Evolutionary conservation across 2,329 filamentous ascomycete species (phyloP).

Genomic region (Bimuria novae-zelandiae): DNA sequence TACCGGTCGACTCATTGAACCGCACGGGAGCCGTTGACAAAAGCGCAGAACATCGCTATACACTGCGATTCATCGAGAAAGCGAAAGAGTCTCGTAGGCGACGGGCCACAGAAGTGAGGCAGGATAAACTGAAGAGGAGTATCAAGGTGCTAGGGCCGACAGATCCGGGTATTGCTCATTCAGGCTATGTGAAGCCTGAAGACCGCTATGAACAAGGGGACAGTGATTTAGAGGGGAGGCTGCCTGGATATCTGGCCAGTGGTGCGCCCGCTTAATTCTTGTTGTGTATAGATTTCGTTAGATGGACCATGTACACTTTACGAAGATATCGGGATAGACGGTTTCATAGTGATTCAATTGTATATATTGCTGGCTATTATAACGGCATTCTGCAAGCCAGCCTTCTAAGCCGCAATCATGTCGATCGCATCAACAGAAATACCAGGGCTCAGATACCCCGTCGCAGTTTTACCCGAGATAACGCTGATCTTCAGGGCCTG

Average conservation of each 20-base stretch:
- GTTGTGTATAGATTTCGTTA: not conserved
- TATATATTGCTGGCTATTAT: no score
- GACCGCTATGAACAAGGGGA: not conserved
- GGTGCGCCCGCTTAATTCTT: not conserved
- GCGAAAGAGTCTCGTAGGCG: conserved; percentile 29
- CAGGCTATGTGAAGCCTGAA: conserved; percentile 11
- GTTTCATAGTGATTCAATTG: no score
- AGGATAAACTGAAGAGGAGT: conserved; percentile 37
- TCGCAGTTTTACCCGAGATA: conserved; percentile 25
- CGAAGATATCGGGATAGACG: no score
- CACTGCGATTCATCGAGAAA: conserved; percentile 25
- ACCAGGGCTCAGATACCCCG: conserved; percentile 26
- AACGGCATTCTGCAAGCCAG: no score
- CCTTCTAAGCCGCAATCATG: conserved; percentile 18
- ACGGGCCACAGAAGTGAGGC: conserved; percentile 25
- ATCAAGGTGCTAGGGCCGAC: conserved; percentile 38
- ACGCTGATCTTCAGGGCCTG: conserved; percentile 26
- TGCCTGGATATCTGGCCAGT: conserved; percentile 12
- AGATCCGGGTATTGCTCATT: conserved; percentile 24
- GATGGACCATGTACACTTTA: not conserved
- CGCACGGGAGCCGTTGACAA: conserved; percentile 2
- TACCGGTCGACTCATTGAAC: conserved; percentile 5
- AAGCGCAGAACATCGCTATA: conserved; percentile 11
- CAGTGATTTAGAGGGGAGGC: conserved; percentile 8
- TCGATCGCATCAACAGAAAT: conserved; percentile 28